These are phyloP conservation scores for Evernia prunastri DNA, from an alignment of 495 filamentous ascomycete genomes.

Conservation along the genomic window DNA sequence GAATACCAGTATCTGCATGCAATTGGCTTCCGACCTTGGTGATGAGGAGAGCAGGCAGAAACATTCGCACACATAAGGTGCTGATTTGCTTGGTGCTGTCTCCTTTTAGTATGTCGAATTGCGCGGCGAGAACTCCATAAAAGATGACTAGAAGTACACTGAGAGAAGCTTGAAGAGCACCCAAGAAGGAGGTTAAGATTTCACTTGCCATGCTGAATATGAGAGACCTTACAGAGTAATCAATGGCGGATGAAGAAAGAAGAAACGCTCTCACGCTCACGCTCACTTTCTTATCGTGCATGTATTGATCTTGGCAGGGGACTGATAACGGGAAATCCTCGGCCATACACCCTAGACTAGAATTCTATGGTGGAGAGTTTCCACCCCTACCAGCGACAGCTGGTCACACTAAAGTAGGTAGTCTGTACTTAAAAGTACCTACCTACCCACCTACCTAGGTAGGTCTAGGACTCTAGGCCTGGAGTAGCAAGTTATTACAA, in stretches of 20 bases:
- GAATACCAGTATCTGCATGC: constrained; percentile 44
- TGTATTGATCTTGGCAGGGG: not conserved
- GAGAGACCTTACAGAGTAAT: not conserved
- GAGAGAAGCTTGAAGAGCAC: constrained; percentile 62
- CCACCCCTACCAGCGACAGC: no score
- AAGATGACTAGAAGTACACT: constrained; percentile 63
- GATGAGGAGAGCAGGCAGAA: constrained; percentile 65
- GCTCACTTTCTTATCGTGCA: not conserved
- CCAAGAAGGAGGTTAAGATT: constrained; percentile 48
- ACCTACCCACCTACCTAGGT: no score
- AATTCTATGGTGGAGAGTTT: no score
- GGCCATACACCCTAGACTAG: no score
- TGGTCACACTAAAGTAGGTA: no score
- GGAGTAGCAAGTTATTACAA: no score
- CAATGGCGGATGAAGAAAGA: not conserved
- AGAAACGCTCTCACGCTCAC: no score
- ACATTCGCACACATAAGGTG: constrained; percentile 58
- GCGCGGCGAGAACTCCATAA: constrained; percentile 55
- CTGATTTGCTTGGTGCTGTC: constrained; percentile 56
- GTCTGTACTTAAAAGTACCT: no score
- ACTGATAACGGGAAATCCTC: not conserved
- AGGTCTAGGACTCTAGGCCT: no score
- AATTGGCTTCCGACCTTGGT: constrained; percentile 62
- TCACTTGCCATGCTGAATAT: constrained; percentile 17
- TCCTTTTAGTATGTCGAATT: constrained; percentile 51